phyloP scores from a whole-genome alignment of 2,329 filamentous ascomycete species.

The Geosmithia flava region DNA sequence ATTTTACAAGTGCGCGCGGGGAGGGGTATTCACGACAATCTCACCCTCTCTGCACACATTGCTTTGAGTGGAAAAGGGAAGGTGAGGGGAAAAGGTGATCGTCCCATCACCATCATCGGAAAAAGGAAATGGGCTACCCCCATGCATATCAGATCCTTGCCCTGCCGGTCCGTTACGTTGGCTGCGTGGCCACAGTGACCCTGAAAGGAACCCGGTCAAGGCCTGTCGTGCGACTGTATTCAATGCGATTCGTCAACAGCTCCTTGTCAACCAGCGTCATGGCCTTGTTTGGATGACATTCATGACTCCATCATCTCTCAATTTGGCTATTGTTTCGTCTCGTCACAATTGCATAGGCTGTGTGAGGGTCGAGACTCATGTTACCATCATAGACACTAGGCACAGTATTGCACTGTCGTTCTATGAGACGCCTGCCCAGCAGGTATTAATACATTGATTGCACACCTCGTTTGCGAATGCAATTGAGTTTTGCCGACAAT shows the following conservation, averaged over 20 bases:
- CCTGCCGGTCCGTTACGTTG: neutral
- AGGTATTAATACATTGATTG: no score
- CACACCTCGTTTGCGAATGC: no score
- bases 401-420: no score
- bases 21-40: no score
- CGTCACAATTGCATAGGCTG: neutral
- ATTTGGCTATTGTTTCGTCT: neutral
- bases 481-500: no score
- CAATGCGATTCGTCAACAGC: neutral
- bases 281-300: neutral
- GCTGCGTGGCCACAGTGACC: neutral
- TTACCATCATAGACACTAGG: neutral
- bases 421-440: no score
- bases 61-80: neutral
- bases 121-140: neutral
- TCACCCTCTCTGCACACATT: no score
- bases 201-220: neutral
- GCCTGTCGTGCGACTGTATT: neutral
- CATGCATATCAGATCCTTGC: neutral
- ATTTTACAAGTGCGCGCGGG: no score
- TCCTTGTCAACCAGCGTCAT: neutral
- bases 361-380: neutral
- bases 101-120: neutral
- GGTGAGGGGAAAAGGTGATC: neutral
- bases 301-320: neutral